These are phyloP conservation scores for Ormosia emarginata DNA, from an alignment of 306 rosid species.

Conservation along the genomic window DNA sequence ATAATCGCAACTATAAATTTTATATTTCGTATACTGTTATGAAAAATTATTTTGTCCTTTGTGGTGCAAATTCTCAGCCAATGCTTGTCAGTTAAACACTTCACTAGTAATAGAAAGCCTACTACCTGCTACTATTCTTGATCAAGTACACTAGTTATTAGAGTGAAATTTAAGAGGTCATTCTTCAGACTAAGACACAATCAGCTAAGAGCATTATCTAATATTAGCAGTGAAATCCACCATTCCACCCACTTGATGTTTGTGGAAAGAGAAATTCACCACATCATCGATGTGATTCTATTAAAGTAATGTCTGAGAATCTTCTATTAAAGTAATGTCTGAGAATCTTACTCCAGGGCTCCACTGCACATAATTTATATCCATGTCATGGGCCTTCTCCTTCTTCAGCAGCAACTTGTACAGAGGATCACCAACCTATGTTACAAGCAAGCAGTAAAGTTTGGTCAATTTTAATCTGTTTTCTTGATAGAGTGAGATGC, in stretches of 20 bases:
- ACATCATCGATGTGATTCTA: conserved; percentile 4
- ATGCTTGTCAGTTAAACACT: neutral
- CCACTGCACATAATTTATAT: conserved; percentile 82
- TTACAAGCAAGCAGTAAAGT: conserved; percentile 3
- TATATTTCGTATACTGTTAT: neutral
- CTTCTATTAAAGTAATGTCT: conserved; percentile 31
- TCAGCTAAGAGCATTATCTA: neutral
- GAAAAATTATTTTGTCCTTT: neutral
- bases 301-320: conserved; percentile 23
- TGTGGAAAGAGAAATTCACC: neutral
- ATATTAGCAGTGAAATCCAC: conserved; percentile 14
- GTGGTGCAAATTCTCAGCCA: neutral
- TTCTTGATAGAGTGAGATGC: conserved; percentile 19
- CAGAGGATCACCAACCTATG: conserved; percentile 61
- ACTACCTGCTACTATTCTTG: neutral
- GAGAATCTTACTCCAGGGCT: conserved; percentile 80
- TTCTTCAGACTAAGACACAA: neutral
- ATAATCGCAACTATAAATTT: neutral
- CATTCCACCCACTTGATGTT: neutral
- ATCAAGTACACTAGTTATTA: neutral
- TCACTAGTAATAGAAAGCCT: neutral
- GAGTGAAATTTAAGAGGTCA: neutral
- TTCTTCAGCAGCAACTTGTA: conserved; percentile 67
- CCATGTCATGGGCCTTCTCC: conserved; percentile 84
- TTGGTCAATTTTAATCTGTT: neutral